Evolutionary conservation across 2,329 filamentous ascomycete species (phyloP), one percentile per base, ranked within the genome.

Genomic region (Aspergillus felis): DNA sequence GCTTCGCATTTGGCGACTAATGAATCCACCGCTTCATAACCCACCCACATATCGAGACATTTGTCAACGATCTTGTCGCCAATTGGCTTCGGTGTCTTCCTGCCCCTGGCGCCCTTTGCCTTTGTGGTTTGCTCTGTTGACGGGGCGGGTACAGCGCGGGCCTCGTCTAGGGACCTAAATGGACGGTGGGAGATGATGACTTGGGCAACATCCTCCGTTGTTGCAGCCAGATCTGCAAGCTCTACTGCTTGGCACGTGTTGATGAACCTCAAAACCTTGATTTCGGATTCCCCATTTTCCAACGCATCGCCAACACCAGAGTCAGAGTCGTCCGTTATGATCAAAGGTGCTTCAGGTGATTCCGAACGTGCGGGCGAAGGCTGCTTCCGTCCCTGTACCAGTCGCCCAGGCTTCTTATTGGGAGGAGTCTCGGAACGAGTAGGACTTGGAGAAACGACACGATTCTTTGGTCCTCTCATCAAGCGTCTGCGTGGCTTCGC

Each of bases 1-100:
- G 78, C 75, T 68, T 93, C 88, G 68, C 92, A 96, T 61, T 87
- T 81, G 22, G 83, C 80, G 17, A 96, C 91, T 8, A 97, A 83
- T 47, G 87, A 82, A 72, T 96, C 92, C 53, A 97, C 91, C 22
- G 90, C 90, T 61, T 89, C 83, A 64, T 94, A 92, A 0, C 90
- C 90, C 20, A 82, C 82, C 76, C 89, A 87, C 81, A 95, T 96
- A 25, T 90, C 84, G 35, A 84, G 69, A 51, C 85, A 87, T 52
- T 84, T 83, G 51, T 90, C 85, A 6, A 89, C 82, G 54, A 90
- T 81, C 66, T 82, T 86, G 54, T 88, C 84, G 1, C 88, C 88
- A 61, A 89, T 81, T 0, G 84, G 78, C 60, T 81, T 81, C 38
- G 79, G 80, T 1, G 76, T 71, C 60, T 77, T 78, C 29, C 74